Percentiles rank a stretch among this genome's conserved stretches.
Conservation (phyloP, 306 rosid species). For the Fagus crenata region DNA sequence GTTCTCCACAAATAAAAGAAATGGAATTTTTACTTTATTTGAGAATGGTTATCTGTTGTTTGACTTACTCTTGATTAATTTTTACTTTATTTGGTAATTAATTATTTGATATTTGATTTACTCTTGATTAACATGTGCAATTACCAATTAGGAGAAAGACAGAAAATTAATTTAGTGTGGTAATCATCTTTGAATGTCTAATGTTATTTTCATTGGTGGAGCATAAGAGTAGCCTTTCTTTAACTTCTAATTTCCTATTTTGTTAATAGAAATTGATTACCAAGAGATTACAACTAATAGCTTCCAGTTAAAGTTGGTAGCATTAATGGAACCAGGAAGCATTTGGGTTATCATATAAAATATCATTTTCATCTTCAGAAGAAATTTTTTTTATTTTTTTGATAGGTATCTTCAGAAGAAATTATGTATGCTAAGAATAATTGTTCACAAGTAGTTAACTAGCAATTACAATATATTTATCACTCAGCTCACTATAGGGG, state of each 20-base stretch:
- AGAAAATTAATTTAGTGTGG: not conserved
- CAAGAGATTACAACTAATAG: not conserved
- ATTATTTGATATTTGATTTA: too few species aligned
- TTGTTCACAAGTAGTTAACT: not conserved
- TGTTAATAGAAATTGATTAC: not conserved
- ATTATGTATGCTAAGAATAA: not conserved
- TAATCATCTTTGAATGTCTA: not conserved
- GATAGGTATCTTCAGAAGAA: too few species aligned
- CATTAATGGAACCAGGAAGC: conserved; percentile 12
- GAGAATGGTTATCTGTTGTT: not conserved
- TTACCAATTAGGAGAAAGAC: not conserved
- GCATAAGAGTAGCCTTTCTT: not conserved
- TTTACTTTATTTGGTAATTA: too few species aligned
- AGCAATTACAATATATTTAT: not conserved
- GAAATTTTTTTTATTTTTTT: too few species aligned
- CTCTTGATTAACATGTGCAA: not conserved
- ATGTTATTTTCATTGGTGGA: not conserved
- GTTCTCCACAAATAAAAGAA: not conserved
- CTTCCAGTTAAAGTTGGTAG: not conserved
- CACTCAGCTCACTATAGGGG: not conserved
- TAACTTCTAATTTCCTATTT: not conserved
- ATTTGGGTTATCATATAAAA: not conserved
- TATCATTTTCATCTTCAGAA: too few species aligned
- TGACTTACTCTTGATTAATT: not conserved
- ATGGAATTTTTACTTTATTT: not conserved